A percentile compares a stretch with the other conserved stretches of the same genome.
phyloP scores from a whole-genome alignment of 495 filamentous ascomycete genomes.

The Neurospora sp. region DNA sequence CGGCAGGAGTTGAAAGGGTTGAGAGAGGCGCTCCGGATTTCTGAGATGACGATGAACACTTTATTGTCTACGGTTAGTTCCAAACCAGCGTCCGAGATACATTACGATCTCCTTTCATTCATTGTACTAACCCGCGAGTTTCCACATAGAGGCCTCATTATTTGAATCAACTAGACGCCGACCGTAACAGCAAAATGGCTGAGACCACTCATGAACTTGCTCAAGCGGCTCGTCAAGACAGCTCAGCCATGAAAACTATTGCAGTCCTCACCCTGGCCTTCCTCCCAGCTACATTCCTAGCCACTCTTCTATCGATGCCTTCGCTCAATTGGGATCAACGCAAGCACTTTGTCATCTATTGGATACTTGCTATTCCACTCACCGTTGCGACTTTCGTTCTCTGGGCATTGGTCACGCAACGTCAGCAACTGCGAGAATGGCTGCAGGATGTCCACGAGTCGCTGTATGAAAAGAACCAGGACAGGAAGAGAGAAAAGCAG shows the following conservation, averaged over 20 bases:
- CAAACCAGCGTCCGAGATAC: too few relatives aligned
- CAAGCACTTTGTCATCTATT: slow-evolving; percentile 28
- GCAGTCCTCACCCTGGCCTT: slow-evolving; percentile 31
- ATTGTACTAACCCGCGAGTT: too few relatives aligned
- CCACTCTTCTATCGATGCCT: slow-evolving; percentile 27
- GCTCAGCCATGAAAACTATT: slow-evolving; percentile 26
- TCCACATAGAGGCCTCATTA: neutral
- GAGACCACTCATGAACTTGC: slow-evolving; percentile 13
- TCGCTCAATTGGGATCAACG: slow-evolving; percentile 23
- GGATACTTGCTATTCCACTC: slow-evolving; percentile 22
- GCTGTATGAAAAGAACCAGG: neutral
- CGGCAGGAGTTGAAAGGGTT: neutral
- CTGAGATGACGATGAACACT: neutral
- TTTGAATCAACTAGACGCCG: neutral
- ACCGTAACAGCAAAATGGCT: neutral
- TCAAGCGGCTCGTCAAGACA: slow-evolving; percentile 22
- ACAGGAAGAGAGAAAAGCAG: neutral
- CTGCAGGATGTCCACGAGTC: neutral
- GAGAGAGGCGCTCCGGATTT: neutral
- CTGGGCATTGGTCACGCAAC: slow-evolving; percentile 4
- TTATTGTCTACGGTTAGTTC: neutral
- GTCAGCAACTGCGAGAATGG: neutral
- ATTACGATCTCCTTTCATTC: too few relatives aligned
- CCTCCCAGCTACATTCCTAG: slow-evolving; percentile 8
- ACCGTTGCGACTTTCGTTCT: slow-evolving; percentile 16